Evolutionary conservation across 2,329 filamentous ascomycete species (phyloP).

Genomic region (Hirsutella rhossiliensis): DNA sequence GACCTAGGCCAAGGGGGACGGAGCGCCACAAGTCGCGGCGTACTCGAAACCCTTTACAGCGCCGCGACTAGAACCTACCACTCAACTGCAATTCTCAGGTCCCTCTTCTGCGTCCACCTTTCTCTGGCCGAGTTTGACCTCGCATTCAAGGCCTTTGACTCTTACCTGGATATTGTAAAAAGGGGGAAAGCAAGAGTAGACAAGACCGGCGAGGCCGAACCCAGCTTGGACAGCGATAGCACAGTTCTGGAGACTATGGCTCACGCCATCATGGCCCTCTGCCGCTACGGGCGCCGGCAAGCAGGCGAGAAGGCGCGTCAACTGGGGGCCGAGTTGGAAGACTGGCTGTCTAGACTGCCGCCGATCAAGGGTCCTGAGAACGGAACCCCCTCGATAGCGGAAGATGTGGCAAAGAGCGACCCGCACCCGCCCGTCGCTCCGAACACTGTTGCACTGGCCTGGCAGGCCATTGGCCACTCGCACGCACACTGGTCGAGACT

Average conservation of each 20-base stretch:
- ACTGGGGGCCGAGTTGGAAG: conserved; percentile 59
- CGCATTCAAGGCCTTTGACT: conserved; percentile 81
- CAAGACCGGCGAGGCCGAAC: conserved; percentile 61
- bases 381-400: conserved; percentile 14
- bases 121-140: conserved; percentile 85
- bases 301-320: conserved; percentile 70
- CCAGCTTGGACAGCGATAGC: conserved; percentile 66
- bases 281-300: conserved; percentile 62
- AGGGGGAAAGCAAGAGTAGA: conserved; percentile 74
- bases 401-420: conserved; percentile 16
- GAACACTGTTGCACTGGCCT: conserved; percentile 54
- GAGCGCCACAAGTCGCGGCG: conserved; percentile 58
- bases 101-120: conserved; percentile 79
- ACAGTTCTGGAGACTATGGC: conserved; percentile 67
- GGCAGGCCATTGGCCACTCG: conserved; percentile 75
- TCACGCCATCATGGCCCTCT: conserved; percentile 69
- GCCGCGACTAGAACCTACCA: conserved; percentile 91
- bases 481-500: conserved; percentile 78
- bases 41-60: conserved; percentile 81
- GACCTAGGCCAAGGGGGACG: conserved; percentile 77
- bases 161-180: conserved; percentile 79
- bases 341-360: conserved; percentile 55
- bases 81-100: conserved; percentile 75
- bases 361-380: conserved; percentile 16
- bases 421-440: conserved; percentile 39